Conservation (phyloP, 148 eudicot species). For the Rhododendron kiyosumense region DNA sequence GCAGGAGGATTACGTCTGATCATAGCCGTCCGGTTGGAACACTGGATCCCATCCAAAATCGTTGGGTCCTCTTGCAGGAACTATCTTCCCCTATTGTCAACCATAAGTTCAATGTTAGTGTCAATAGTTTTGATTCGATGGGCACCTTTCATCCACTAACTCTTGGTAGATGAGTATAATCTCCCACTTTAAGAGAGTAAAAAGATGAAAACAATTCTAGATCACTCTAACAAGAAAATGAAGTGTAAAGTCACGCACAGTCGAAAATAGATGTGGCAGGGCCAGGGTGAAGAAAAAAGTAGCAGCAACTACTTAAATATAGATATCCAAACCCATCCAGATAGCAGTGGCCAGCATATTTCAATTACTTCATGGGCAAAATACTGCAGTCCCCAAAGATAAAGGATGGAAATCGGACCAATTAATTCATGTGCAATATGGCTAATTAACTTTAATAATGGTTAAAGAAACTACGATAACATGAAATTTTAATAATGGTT, state of each 20-base stretch:
- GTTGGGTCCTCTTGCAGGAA: constrained; percentile 71
- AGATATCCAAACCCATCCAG: not conserved
- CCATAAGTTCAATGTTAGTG: constrained; percentile 12
- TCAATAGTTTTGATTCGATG: not conserved
- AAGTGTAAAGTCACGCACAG: not conserved
- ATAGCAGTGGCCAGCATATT: not conserved
- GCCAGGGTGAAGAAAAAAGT: not conserved
- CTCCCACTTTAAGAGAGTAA: not conserved
- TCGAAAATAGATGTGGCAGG: not conserved
- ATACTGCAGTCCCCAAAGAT: not conserved
- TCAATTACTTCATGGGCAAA: not conserved
- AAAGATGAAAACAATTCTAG: not conserved
- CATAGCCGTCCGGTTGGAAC: constrained; percentile 86
- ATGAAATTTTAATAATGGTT: not conserved
- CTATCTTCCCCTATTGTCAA: constrained; percentile 70
- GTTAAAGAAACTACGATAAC: not conserved
- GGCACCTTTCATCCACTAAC: not conserved
- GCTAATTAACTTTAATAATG: not conserved
- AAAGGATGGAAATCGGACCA: not conserved
- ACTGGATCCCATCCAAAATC: constrained; percentile 98
- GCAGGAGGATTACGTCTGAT: constrained; percentile 54
- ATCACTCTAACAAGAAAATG: not conserved
- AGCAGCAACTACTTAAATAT: not conserved
- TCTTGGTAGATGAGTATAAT: not conserved
- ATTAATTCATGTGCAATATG: not conserved